Percentiles rank a stretch among this genome's conserved stretches.
Evolutionary conservation across 768 basidiomycete genomes (phyloP).

Genomic region (Mycena amicta): DNA sequence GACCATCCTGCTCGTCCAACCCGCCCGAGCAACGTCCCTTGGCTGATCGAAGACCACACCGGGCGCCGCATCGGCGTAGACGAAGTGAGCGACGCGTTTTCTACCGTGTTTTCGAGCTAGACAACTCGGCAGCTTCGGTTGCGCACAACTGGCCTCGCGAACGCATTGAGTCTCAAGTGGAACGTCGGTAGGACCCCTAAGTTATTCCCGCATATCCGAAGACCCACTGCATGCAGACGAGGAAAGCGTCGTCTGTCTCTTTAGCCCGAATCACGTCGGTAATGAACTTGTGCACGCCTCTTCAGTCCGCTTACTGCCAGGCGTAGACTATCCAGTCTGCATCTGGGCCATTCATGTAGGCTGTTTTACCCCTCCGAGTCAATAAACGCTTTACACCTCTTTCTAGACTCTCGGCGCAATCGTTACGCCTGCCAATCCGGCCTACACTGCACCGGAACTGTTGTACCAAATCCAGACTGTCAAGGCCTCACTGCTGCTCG

Average conservation of each 20-base stretch:
- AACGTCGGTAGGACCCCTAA: slow-evolving; percentile 42
- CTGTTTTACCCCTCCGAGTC: too few relatives aligned
- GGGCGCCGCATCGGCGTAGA: slow-evolving; percentile 45
- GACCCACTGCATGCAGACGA: slow-evolving; percentile 37
- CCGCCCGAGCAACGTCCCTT: slow-evolving; percentile 49
- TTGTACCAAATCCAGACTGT: slow-evolving; percentile 55
- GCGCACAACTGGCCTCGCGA: slow-evolving; percentile 56
- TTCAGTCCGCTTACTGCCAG: too few relatives aligned
- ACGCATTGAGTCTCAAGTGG: slow-evolving; percentile 51
- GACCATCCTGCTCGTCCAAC: slow-evolving; percentile 45
- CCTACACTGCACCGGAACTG: slow-evolving; percentile 59
- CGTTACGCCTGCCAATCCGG: slow-evolving; percentile 65
- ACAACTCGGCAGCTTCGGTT: slow-evolving; percentile 33
- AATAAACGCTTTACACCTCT: too few relatives aligned
- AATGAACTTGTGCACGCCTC: too few relatives aligned
- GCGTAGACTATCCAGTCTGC: slow-evolving; percentile 56
- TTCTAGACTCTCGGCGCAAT: slow-evolving; percentile 57
- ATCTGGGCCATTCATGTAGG: slow-evolving; percentile 70
- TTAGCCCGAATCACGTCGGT: slow-evolving; percentile 65
- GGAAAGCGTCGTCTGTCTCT: slow-evolving; percentile 61
- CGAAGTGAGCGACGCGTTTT: slow-evolving; percentile 43
- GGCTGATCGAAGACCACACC: slow-evolving; percentile 61
- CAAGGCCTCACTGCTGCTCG: slow-evolving; percentile 50
- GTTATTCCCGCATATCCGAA: neutral
- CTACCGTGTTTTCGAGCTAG: neutral